Conservation (phyloP, 257 asterid species). For the Nemophila menziesii region DNA sequence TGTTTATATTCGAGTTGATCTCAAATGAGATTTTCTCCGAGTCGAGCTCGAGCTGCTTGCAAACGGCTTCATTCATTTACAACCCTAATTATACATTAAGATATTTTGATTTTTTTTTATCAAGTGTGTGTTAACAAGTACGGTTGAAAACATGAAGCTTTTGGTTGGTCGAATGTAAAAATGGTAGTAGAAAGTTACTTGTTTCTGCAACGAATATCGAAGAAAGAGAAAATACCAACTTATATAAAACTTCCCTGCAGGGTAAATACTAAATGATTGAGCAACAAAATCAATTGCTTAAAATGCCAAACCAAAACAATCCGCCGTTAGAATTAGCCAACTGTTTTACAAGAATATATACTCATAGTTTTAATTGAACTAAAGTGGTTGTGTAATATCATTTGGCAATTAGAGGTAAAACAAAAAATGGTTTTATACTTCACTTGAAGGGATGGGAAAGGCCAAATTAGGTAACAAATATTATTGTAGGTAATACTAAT, state of each 20-base stretch:
- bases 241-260: neutral
- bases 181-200: no score
- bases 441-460: neutral
- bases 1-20: no score
- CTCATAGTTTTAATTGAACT: neutral
- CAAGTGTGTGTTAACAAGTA: no score
- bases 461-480: neutral
- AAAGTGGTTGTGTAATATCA: conserved; percentile 9
- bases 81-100: no score
- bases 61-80: no score
- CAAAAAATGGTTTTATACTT: neutral
- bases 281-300: neutral
- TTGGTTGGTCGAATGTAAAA: no score
- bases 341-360: neutral
- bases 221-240: neutral
- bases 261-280: conserved; percentile 2
- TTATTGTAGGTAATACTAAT: neutral
- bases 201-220: no score
- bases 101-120: no score
- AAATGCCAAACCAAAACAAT: conserved; percentile 3
- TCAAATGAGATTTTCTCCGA: no score
- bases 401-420: neutral
- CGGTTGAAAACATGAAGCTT: no score
- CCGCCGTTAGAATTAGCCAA: conserved; percentile 19
- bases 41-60: no score